A percentile compares a stretch with the other conserved stretches of the same genome.
These are phyloP conservation scores for Xylaria curta DNA, from an alignment of 495 filamentous ascomycete genomes.

Conservation along the genomic window DNA sequence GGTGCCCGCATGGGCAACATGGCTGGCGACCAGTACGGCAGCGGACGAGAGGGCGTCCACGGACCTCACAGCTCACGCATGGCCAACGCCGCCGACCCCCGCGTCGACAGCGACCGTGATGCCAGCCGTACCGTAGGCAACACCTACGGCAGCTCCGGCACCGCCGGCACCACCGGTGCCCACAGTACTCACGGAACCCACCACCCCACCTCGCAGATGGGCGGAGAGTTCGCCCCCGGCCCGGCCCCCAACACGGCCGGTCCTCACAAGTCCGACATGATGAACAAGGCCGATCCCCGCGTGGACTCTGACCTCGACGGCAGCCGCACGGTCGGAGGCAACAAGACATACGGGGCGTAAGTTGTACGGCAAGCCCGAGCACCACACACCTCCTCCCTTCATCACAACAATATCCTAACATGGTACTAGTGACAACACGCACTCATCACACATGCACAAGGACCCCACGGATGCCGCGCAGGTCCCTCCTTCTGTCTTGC, in stretches of 20 bases:
- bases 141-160: constrained; percentile 34
- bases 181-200: constrained; percentile 34
- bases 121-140: constrained; percentile 41
- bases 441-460: constrained; percentile 16
- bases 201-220: constrained; percentile 29
- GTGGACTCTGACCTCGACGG: constrained; percentile 58
- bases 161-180: constrained; percentile 11
- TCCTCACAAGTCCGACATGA: constrained; percentile 57
- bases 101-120: constrained; percentile 52
- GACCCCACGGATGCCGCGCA: constrained; percentile 56
- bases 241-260: constrained; percentile 56
- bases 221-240: constrained; percentile 43
- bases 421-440: no score
- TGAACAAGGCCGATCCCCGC: constrained; percentile 62
- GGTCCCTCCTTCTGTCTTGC: constrained; percentile 54
- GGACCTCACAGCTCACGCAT: constrained; percentile 52
- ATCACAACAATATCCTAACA: no score
- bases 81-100: constrained; percentile 55
- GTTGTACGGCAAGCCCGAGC: constrained; percentile 31
- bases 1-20: constrained; percentile 39
- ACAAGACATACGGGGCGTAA: constrained; percentile 57
- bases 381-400: no score
- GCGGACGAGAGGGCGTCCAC: constrained; percentile 47
- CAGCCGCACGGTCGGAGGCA: constrained; percentile 50
- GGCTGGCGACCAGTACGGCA: constrained; percentile 36